Base-by-base conservation (phyloP, 1,284 basidiomycete species). In the Melanopsichium pennsylvanicum region DNA sequence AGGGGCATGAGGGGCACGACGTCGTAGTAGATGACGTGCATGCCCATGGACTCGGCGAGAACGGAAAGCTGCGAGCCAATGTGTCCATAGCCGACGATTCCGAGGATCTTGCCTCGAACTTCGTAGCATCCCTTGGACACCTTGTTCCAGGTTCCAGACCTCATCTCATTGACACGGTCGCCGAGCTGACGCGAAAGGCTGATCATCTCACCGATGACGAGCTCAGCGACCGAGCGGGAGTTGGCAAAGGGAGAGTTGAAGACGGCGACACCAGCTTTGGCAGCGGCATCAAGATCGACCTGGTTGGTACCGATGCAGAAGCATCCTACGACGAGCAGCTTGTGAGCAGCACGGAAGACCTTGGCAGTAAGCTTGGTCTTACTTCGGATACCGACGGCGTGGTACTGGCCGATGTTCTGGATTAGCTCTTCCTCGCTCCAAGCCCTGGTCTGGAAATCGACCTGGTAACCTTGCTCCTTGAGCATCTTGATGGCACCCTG, bases 161-260 rank as follows among this genome's bases (percentile, higher is more conserved):
- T 88, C 85, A 99, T 87, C 84, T 99, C 96, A 74, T 85, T 87
- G 15, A 89, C 85, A 54, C 96, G 90, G 83, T 99, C 92, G 72
- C 90, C 88, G 70, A 97, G 87, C 82, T 99, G 96, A 34, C 96
- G 90, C 12, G 96, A 96, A 63, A 99, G 89, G 6, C 89, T 89
- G 76, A 99, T 88, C 77, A 97, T 86, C 83, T 99, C 96, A 61
- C 88, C 87, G 81, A 99, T 89, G 82, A 99, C 96, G 42, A 99
- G 88, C 84, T 99, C 96, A 40, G 96, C 96, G 45, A 99, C 96
- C 0, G 95, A 97, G 67, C 96, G 92, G 35, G 96, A 98, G 70
- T 99, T 99, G 82, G 96, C 95, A 84, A 98, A 99, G 27, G 96
- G 96, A 12, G 95, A 98, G 84, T 99, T 99, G 87, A 99, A 99